Percentiles rank a stretch among this genome's conserved stretches.
Conservation (phyloP, 2,329 filamentous ascomycete species). For the Karstenula rhodostoma region DNA sequence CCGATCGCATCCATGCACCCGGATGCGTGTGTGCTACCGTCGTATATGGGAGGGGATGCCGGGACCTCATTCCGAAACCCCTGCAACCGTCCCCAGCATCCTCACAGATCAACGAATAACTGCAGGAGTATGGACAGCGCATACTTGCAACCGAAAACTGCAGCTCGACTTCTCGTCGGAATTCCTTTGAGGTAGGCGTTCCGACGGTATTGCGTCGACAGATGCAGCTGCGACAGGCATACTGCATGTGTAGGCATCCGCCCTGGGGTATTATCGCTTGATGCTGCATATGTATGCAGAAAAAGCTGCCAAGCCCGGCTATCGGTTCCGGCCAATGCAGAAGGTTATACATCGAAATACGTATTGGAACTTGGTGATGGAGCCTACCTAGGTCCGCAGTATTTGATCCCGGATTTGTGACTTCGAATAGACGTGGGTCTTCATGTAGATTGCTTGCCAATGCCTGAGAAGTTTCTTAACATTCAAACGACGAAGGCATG, state of each 20-base stretch:
- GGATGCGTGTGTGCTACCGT: neutral
- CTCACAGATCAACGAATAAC: neutral
- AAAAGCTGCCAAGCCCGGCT: no score
- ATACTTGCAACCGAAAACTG: neutral
- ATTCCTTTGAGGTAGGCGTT: neutral
- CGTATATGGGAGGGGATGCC: neutral
- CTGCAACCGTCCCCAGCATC: neutral
- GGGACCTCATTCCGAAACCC: neutral
- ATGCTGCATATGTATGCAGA: neutral
- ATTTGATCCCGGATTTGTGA: no score
- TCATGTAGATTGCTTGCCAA: no score
- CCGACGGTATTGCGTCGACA: neutral
- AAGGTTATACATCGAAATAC: neutral
- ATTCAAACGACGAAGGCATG: no score
- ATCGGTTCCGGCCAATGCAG: no score
- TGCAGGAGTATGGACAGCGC: neutral
- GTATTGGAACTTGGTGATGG: neutral
- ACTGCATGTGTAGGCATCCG: neutral
- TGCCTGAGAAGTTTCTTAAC: no score
- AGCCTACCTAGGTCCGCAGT: no score
- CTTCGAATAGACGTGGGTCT: no score
- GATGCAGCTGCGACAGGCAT: neutral
- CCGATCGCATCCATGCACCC: constrained; percentile 1
- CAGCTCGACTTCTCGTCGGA: constrained; percentile 1
- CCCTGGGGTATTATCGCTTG: neutral